Evolutionary conservation across 2,329 filamentous ascomycete species (phyloP).

Genomic region (Chalaropsis ovoidea): DNA sequence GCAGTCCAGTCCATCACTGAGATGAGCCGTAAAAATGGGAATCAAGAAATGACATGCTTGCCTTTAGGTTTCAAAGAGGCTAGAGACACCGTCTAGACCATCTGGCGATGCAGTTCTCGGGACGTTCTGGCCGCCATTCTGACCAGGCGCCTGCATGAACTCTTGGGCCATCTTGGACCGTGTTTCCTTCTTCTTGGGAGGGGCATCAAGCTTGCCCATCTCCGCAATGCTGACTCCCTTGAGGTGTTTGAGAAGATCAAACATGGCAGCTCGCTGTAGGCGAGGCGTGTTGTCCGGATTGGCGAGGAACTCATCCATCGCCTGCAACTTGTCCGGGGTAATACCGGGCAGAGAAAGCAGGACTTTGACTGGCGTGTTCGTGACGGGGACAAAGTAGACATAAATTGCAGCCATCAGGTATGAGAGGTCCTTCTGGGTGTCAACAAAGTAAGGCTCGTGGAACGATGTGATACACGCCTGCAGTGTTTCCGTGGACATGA

Average conservation of each 20-base stretch:
- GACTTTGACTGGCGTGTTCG: conserved; percentile 60
- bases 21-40: not conserved
- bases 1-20: not conserved
- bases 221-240: conserved; percentile 89
- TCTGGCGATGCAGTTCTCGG: conserved; percentile 38
- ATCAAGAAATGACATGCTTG: not conserved
- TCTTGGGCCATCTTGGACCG: conserved; percentile 55
- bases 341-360: conserved; percentile 75
- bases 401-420: conserved; percentile 79
- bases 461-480: conserved; percentile 83
- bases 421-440: conserved; percentile 86
- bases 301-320: conserved; percentile 50
- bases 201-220: conserved; percentile 68
- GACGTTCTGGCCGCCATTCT: conserved; percentile 24
- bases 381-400: conserved; percentile 60
- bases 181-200: conserved; percentile 38
- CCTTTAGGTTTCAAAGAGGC: conserved; percentile 38
- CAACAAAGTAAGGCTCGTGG: conserved; percentile 93
- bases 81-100: conserved; percentile 45
- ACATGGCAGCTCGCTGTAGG: conserved; percentile 67
- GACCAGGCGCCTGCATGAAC: conserved; percentile 49
- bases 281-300: conserved; percentile 53
- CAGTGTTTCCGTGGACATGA: conserved; percentile 78
- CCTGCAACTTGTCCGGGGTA: conserved; percentile 54
- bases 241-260: conserved; percentile 76